These are phyloP conservation scores for Akanthomyces dipterigenus DNA, from an alignment of 2,329 filamentous ascomycete genomes.

Conservation along the genomic window DNA sequence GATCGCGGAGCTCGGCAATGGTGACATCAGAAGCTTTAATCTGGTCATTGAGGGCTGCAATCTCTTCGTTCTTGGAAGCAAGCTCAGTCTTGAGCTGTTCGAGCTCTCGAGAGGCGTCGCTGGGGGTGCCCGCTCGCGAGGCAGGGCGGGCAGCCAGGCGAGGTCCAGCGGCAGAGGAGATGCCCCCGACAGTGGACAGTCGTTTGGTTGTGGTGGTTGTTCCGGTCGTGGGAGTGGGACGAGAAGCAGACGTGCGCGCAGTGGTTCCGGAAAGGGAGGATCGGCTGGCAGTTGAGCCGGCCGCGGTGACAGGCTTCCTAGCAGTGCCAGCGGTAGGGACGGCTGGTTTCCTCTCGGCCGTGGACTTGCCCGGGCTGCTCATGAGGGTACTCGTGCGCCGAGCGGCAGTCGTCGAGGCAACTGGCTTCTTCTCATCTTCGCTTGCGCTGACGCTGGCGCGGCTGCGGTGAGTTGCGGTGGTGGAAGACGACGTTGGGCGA, in stretches of 20 bases:
- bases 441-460: constrained; percentile 43
- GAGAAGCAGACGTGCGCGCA: constrained; percentile 29
- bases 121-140: constrained; percentile 32
- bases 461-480: constrained; percentile 37
- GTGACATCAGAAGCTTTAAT: constrained; percentile 50
- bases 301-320: constrained; percentile 28
- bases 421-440: constrained; percentile 43
- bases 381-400: constrained; percentile 39
- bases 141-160: constrained; percentile 34
- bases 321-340: constrained; percentile 25
- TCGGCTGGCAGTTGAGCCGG: constrained; percentile 24
- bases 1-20: constrained; percentile 46
- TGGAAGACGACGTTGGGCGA: constrained; percentile 26
- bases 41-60: constrained; percentile 50
- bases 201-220: constrained; percentile 47
- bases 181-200: constrained; percentile 42
- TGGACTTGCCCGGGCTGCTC: constrained; percentile 30
- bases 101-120: constrained; percentile 45
- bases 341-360: constrained; percentile 28
- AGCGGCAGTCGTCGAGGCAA: constrained; percentile 25
- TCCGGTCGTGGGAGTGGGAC: constrained; percentile 32
- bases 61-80: constrained; percentile 49
- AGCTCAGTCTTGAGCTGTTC: constrained; percentile 56
- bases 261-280: constrained; percentile 22
- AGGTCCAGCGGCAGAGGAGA: constrained; percentile 25